Conservation (phyloP, 2,329 filamentous ascomycete species). For the Diaporthe vaccinii region DNA sequence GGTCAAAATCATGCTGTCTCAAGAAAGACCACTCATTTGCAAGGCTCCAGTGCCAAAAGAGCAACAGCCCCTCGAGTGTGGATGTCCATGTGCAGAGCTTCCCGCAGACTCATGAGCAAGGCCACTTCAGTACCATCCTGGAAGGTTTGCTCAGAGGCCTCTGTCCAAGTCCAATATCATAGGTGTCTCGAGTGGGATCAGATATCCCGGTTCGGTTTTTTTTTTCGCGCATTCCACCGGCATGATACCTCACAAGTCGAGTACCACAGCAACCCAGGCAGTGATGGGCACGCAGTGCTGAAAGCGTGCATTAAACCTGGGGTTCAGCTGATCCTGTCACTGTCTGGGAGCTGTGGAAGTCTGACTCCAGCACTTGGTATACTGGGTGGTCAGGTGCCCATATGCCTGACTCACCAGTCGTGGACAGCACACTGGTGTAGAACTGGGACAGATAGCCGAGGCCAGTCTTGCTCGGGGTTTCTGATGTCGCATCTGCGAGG, state of each 20-base stretch:
- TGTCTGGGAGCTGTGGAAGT: slow-evolving; percentile 36
- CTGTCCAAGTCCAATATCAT: not conserved
- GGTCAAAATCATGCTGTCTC: not conserved
- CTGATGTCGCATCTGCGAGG: slow-evolving; percentile 70
- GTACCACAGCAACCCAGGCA: not conserved
- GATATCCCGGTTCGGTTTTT: not conserved
- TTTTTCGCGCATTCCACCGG: not conserved
- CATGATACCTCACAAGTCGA: slow-evolving; percentile 15
- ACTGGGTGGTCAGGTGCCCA: slow-evolving; percentile 45
- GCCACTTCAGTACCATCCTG: not conserved
- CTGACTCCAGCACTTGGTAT: slow-evolving; percentile 33
- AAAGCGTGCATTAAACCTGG: slow-evolving; percentile 34
- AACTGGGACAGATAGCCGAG: slow-evolving; percentile 75
- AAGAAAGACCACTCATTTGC: not conserved
- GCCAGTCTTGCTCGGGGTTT: slow-evolving; percentile 63
- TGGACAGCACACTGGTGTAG: slow-evolving; percentile 60
- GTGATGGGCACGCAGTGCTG: not conserved
- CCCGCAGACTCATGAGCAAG: not conserved
- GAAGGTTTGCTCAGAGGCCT: not conserved
- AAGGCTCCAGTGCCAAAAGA: not conserved
- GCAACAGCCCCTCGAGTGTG: not conserved
- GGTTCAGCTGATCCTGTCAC: slow-evolving; percentile 37
- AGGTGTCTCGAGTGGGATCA: not conserved
- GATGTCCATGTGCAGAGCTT: not conserved
- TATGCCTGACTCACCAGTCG: slow-evolving; percentile 38